Conservation (phyloP, 75 land plant genomes). For the Cryptomeria japonica region DNA sequence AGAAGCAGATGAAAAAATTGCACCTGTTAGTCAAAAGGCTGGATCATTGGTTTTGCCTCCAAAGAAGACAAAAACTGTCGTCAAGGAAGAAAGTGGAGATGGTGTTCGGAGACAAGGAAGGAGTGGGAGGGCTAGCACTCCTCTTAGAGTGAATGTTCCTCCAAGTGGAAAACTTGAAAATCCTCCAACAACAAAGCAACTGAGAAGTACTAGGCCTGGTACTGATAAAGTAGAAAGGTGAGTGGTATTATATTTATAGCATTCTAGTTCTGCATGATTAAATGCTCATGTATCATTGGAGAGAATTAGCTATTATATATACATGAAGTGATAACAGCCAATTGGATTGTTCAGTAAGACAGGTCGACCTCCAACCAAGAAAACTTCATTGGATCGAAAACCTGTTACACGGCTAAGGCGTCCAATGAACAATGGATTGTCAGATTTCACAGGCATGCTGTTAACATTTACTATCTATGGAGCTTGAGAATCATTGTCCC, state of each 20-base stretch:
- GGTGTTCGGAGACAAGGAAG: conserved; percentile 86
- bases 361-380: conserved; percentile 79
- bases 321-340: background rate
- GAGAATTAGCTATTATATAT: background rate
- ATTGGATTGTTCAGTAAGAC: conserved; percentile 46
- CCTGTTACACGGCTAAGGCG: conserved; percentile 59
- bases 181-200: conserved; percentile 64
- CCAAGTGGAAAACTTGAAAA: conserved; percentile 56
- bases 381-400: conserved; percentile 67
- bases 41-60: conserved; percentile 37
- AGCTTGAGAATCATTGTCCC: background rate
- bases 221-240: conserved; percentile 63
- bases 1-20: conserved; percentile 51
- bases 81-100: conserved; percentile 69
- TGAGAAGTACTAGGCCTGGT: conserved; percentile 65
- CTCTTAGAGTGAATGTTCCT: conserved; percentile 39
- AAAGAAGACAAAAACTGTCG: conserved; percentile 50
- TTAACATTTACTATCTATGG: too few relatives aligned
- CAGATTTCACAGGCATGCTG: conserved; percentile 65
- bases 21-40: conserved; percentile 48
- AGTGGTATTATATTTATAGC: conserved; percentile 6
- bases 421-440: conserved; percentile 24
- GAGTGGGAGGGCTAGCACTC: conserved; percentile 53
- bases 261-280: background rate
- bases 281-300: background rate